phyloP scores from a whole-genome alignment of 2,329 filamentous ascomycete species.

The Akanthomyces lecanii region DNA sequence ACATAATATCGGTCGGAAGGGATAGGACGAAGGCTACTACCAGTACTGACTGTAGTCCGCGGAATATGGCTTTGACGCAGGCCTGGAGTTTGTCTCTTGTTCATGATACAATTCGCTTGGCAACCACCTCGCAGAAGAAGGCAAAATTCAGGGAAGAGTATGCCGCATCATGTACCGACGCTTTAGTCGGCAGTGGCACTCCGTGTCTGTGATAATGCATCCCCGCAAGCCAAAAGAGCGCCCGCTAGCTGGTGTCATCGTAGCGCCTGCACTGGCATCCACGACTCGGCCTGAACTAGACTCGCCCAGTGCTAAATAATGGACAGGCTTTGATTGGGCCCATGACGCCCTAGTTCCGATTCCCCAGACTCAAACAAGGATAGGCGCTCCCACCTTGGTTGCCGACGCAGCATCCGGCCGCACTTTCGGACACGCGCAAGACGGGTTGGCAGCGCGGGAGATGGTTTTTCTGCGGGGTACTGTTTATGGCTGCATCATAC shows the following conservation, averaged over 20 bases:
- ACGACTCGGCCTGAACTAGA: neutral
- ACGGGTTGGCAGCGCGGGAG: neutral
- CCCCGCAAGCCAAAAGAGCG: neutral
- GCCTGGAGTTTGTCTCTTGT: neutral
- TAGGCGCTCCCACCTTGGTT: neutral
- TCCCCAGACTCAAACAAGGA: conserved; percentile 10
- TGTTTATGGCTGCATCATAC: neutral
- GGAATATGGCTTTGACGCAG: neutral
- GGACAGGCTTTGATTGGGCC: conserved; percentile 4
- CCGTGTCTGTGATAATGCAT: neutral
- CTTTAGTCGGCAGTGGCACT: neutral
- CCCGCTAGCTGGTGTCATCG: neutral
- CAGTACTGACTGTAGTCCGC: neutral
- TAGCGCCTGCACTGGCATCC: neutral
- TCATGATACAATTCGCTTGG: neutral
- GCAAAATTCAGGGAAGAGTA: neutral
- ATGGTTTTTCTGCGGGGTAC: conserved; percentile 1
- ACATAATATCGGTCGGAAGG: neutral
- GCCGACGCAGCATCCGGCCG: conserved; percentile 15
- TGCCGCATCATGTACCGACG: neutral
- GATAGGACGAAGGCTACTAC: neutral
- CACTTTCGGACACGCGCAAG: conserved; percentile 1
- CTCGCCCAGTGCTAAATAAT: conserved; percentile 1
- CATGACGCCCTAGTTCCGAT: conserved; percentile 7
- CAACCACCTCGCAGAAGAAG: neutral